Evolutionary conservation across 2,329 filamentous ascomycete species (phyloP), one percentile per base, ranked within the genome.

Genomic region (Dichotomopilus funicola): DNA sequence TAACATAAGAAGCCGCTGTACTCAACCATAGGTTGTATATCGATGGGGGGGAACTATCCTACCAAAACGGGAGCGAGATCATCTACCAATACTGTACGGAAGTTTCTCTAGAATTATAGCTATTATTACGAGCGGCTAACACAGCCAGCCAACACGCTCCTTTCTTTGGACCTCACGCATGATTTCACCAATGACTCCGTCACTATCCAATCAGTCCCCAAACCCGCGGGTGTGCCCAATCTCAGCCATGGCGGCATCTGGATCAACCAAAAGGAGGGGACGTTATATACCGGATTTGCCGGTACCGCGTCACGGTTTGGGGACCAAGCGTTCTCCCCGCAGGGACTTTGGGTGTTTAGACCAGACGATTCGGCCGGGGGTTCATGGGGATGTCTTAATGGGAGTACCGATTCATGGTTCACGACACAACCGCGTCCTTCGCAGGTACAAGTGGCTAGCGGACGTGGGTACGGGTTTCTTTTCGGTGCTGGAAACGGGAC

Each of bases 41-140:
- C 13, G 59, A 63, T 44, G 63, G 61, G 13, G 63, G 63, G 4
- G 60, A 62, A 46, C 57, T 62, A 4, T 63, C 63, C 9, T 65
- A 61, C 45, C 57, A 51, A 11, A 59, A 51, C n/a, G 49, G 53
- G 31, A 41, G 38, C n/a, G 41, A 42, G 1, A 44, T 59, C 6
- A 38, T 47, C 13, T 65, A 64, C 31, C 54, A 63, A 37, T 63
- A 63, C 41, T 64, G 63, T 53, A 53, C 57, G 54, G 46, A 38
- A 9, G 12, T 7, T 11, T 1, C 6, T 8, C 6, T 34, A 7
- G 12, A 11, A 9, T n/a, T 1, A 7, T 34, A 9, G n/a, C 9
- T 6, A 11, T 11, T 13, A 49, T 47, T 2, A 27, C 3, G 19
- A 4, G 36, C 4, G 8, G 27, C 53, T 56, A 36, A 53, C 49